phyloP scores from a whole-genome alignment of 768 basidiomycete genomes.

The Termitomyces sp. region DNA sequence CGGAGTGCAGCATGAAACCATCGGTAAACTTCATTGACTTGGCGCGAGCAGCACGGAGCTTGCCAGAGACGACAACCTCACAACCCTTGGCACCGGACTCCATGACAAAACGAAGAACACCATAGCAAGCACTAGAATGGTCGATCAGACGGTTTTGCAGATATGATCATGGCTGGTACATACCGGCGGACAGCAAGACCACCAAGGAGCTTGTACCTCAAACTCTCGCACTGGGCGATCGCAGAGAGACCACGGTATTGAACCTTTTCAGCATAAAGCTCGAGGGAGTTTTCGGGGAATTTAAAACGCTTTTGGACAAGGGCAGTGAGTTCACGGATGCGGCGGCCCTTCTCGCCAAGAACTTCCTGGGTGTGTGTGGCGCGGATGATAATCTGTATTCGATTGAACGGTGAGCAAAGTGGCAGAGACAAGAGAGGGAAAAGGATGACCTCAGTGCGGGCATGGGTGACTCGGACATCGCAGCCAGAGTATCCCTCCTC shows the following conservation, averaged over 20 bases:
- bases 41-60: constrained; percentile 98
- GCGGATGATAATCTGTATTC: constrained; percentile 91
- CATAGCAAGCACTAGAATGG: constrained; percentile 83
- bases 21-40: constrained; percentile 99
- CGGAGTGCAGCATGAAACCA: constrained; percentile 98
- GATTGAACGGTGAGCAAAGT: constrained; percentile 1
- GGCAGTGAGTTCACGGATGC: constrained; percentile 96
- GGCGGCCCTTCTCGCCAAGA: constrained; percentile 97
- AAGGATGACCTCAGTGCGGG: constrained; percentile 81
- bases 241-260: constrained; percentile 97
- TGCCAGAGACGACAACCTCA: constrained; percentile 99
- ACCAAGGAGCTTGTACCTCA: constrained; percentile 98
- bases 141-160: not conserved
- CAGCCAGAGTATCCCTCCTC: constrained; percentile 99
- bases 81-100: constrained; percentile 99
- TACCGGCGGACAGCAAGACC: constrained; percentile 98
- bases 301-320: constrained; percentile 99
- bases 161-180: constrained; percentile 20
- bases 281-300: constrained; percentile 98
- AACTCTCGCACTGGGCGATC: constrained; percentile 96
- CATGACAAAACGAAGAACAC: constrained; percentile 99
- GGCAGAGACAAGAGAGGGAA: not conserved
- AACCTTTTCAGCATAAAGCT: constrained; percentile 99
- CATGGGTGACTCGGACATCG: constrained; percentile 99
- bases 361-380: constrained; percentile 99